These are phyloP conservation scores for Suhomyces choctaworum DNA, from an alignment of 1,139 yeast genomes.

Conservation along the genomic window DNA sequence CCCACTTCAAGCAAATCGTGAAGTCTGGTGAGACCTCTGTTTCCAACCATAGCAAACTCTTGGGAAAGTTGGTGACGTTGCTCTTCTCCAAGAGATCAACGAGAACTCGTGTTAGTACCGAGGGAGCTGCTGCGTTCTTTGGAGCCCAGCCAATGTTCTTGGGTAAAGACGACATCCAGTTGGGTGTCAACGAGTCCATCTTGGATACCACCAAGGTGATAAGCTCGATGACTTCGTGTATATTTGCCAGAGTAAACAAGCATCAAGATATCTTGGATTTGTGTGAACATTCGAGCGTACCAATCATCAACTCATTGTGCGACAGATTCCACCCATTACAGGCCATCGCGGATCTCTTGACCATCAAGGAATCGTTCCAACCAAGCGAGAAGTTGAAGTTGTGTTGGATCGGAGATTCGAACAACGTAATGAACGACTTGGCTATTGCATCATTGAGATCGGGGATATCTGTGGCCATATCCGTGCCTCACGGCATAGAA, in stretches of 20 bases:
- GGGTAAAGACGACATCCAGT: constrained; percentile 93
- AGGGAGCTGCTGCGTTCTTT: constrained; percentile 89
- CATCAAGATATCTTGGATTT: constrained; percentile 81
- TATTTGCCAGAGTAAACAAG: constrained; percentile 90
- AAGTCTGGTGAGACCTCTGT: constrained; percentile 51
- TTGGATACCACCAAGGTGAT: constrained; percentile 87
- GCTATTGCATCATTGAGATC: constrained; percentile 85
- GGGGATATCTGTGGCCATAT: constrained; percentile 81
- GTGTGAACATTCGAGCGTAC: constrained; percentile 75
- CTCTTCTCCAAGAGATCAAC: constrained; percentile 90
- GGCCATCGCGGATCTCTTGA: constrained; percentile 86
- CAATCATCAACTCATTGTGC: constrained; percentile 90
- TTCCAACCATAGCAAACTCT: constrained; percentile 52
- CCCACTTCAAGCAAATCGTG: constrained; percentile 55
- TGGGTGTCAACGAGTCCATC: constrained; percentile 89
- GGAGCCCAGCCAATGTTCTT: constrained; percentile 97
- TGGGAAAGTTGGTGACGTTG: constrained; percentile 81
- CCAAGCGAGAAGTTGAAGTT: constrained; percentile 63
- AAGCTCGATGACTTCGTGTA: constrained; percentile 92
- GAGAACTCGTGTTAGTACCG: constrained; percentile 90
- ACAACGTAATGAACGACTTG: constrained; percentile 91
- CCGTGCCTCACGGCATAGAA: constrained; percentile 75
- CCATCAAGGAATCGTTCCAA: constrained; percentile 78
- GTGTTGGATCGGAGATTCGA: constrained; percentile 97
- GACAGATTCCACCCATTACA: constrained; percentile 93